phyloP scores from a whole-genome alignment of 495 filamentous ascomycete species.

The Neohortaea acidophila region DNA sequence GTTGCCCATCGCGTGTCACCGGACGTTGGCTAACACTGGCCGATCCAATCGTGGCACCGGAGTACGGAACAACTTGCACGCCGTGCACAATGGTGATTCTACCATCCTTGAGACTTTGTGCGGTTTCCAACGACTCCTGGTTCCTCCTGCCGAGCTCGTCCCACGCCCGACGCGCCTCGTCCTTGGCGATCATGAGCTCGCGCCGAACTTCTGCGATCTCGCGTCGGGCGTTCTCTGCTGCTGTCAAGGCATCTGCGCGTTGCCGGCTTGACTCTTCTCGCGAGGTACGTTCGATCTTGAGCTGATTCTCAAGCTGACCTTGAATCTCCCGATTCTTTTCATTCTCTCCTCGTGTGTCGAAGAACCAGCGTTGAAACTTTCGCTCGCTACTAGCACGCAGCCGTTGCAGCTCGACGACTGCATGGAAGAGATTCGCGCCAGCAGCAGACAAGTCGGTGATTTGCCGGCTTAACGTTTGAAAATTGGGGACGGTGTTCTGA shows the following conservation, averaged over 20 bases:
- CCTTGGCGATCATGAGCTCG: conserved; percentile 86
- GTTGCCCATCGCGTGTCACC: conserved; percentile 23
- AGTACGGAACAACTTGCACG: conserved; percentile 94
- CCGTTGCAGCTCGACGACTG: conserved; percentile 92
- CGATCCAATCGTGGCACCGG: conserved; percentile 47
- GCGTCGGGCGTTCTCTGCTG: conserved; percentile 21
- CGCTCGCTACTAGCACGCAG: conserved; percentile 87
- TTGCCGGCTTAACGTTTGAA: conserved; percentile 76
- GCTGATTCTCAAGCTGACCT: conserved; percentile 55
- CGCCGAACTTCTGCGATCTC: conserved; percentile 70
- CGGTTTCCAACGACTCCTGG: conserved; percentile 90
- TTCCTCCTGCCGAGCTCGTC: conserved; percentile 89
- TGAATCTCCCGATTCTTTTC: conserved; percentile 76
- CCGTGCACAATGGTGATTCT: conserved; percentile 79
- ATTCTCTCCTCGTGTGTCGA: conserved; percentile 77
- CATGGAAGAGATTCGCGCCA: conserved; percentile 93
- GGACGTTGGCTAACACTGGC: conserved; percentile 31
- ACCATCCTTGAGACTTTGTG: conserved; percentile 68
- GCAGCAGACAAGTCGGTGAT: conserved; percentile 92
- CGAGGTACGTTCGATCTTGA: conserved; percentile 56
- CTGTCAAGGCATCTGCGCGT: conserved; percentile 35
- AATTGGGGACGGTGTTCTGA: conserved; percentile 55
- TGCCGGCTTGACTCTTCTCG: conserved; percentile 42
- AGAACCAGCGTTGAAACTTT: conserved; percentile 98
- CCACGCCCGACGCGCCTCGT: conserved; percentile 91